Base-by-base conservation (phyloP, 2,329 filamentous ascomycete genomes). In the Westerdykella ornata region DNA sequence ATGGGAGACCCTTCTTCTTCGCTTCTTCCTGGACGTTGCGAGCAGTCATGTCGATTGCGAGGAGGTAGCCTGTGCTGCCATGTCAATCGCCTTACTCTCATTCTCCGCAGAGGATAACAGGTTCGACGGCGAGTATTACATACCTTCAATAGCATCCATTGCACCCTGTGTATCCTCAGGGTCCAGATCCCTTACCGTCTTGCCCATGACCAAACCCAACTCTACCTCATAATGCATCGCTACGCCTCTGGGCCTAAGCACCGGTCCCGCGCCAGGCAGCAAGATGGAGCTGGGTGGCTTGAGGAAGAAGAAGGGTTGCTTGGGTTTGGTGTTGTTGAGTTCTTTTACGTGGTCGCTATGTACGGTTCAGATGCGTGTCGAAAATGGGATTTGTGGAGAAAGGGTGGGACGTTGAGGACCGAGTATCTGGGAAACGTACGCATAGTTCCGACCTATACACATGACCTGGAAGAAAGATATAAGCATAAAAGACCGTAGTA, bases 251-350 rank as follows among this genome's bases (percentile, higher is more conserved):
- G 92, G 92, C 34, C 84, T 80, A 53, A 95, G 76, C 36, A 95
- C 81, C 3, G 89, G 83, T 1, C 89, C 89, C 42, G 81, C 77
- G 19, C 80, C 78, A 0, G 88, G 88, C 16, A 85, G 75, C 3
- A 97, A 77, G 54, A 98, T 86, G 3, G 88, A 86, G 31, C 85
- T 87, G 0, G 89, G 72, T 1, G 92, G 92, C 76, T 98, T 98
- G 55, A 97, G 79, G 77, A 98, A 98, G 81, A 96, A 98, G 72
- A 98, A 97, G 18, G 92, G 92, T 69, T 96, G 88, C 67, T 92
- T 94, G 38, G 92, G 92, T 51, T 81, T 81, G 46, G 77, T 75
- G 68, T 84, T 95, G 68, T 88, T 88, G 54, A 98, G 78, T 73
- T 98, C 92, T 49, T 84, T 80, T 62, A 97, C 84, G 70, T 98